phyloP scores from a whole-genome alignment of 345 rosid genomes.

The Orychophragmus violaceus region DNA sequence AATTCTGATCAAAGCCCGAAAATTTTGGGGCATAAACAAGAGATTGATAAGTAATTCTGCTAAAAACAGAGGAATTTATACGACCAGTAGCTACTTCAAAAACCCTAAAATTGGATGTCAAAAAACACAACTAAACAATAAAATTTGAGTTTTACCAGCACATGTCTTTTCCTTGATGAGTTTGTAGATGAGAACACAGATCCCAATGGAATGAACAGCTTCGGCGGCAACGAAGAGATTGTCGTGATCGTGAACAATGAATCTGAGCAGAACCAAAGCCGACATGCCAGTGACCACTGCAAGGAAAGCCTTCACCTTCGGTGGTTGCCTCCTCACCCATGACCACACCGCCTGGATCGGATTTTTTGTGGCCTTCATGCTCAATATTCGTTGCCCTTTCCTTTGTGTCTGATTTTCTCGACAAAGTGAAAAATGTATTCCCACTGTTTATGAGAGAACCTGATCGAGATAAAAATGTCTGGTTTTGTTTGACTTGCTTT shows the following conservation, averaged over 20 bases:
- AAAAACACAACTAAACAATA: background rate
- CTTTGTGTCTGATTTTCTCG: constrained; percentile 4
- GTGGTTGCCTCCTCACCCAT: constrained; percentile 95
- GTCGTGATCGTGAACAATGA: constrained; percentile 94
- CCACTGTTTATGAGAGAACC: background rate
- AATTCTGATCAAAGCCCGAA: background rate
- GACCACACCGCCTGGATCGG: constrained; percentile 72
- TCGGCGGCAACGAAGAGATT: constrained; percentile 98
- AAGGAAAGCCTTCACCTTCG: constrained; percentile 90
- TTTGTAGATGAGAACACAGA: constrained; percentile 87
- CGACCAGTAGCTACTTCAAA: background rate
- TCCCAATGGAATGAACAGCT: constrained; percentile 97
- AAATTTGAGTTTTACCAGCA: constrained; percentile 48
- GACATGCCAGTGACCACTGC: constrained; percentile 92
- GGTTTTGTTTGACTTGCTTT: background rate
- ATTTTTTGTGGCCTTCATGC: constrained; percentile 56
- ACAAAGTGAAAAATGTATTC: background rate
- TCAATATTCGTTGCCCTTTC: background rate
- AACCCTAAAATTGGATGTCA: background rate
- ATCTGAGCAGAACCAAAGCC: constrained; percentile 78
- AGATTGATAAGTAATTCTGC: background rate
- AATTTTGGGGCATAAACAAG: background rate
- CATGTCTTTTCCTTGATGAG: constrained; percentile 94
- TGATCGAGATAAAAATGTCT: background rate
- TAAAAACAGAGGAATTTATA: too few species aligned